Conservation (phyloP, 2,329 filamentous ascomycete genomes). For the Scedosporium boydii region DNA sequence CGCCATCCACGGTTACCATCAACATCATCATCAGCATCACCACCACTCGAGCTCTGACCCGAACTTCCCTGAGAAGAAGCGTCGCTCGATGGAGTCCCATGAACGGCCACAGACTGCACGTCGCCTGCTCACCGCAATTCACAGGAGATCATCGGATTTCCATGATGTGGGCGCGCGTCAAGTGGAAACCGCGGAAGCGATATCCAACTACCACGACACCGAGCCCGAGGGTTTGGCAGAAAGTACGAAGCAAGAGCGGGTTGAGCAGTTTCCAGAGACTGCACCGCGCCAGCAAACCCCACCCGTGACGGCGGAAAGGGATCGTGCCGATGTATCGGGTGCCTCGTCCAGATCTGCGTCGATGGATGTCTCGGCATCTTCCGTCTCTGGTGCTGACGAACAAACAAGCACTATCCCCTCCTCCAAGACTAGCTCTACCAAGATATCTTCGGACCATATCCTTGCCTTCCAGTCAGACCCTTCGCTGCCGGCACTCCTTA, state of each 20-base stretch:
- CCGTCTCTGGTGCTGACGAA: slow-evolving; percentile 46
- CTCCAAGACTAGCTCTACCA: slow-evolving; percentile 3
- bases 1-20: slow-evolving; percentile 1
- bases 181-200: background rate
- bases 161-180: background rate
- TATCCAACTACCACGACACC: background rate
- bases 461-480: slow-evolving; percentile 52
- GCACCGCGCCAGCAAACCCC: background rate
- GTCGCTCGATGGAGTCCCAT: slow-evolving; percentile 11
- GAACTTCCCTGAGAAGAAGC: slow-evolving; percentile 1
- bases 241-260: background rate
- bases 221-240: background rate
- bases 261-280: background rate
- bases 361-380: slow-evolving; percentile 37
- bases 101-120: slow-evolving; percentile 40
- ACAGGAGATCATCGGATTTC: background rate
- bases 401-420: slow-evolving; percentile 37
- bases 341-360: slow-evolving; percentile 44
- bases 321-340: background rate
- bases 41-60: background rate
- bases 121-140: slow-evolving; percentile 22
- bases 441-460: slow-evolving; percentile 31
- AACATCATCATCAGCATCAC: background rate
- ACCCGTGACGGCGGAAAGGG: background rate
- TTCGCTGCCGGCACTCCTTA: slow-evolving; percentile 53